These are phyloP conservation scores for Chlamydomonas asymmetrica DNA, from an alignment of 139 green algal species.

Conservation along the genomic window DNA sequence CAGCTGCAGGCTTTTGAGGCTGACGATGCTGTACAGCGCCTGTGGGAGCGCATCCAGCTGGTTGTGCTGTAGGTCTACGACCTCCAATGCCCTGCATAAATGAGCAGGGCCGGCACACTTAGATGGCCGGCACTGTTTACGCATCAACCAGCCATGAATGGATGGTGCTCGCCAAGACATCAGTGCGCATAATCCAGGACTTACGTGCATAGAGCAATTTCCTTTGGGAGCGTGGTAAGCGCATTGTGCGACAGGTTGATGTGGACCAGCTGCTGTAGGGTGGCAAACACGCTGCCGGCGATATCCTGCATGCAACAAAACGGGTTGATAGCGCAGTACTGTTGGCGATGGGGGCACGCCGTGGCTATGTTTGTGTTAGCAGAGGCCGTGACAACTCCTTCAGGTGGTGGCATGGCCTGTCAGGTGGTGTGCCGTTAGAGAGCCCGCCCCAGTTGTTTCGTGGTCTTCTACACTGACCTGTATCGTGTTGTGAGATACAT, in stretches of 20 bases:
- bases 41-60: neutral
- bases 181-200: neutral
- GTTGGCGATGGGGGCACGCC: too few relatives aligned
- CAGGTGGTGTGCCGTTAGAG: neutral
- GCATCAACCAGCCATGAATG: too few relatives aligned
- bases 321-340: too few relatives aligned
- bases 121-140: too few relatives aligned
- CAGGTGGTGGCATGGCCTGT: neutral
- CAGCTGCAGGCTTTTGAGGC: neutral
- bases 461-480: slow-evolving; percentile 1
- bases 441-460: neutral
- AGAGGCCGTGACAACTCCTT: too few relatives aligned
- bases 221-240: slow-evolving; percentile 6
- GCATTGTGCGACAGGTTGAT: slow-evolving; percentile 14
- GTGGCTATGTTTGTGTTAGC: too few relatives aligned
- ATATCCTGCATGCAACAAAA: slow-evolving; percentile 20
- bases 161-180: neutral
- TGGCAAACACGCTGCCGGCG: neutral
- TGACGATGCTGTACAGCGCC: neutral
- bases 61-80: slow-evolving; percentile 19
- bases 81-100: neutral
- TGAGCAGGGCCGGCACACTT: neutral
- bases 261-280: neutral
- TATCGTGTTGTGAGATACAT: slow-evolving; percentile 18
- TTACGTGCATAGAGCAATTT: slow-evolving; percentile 5